Conservation (phyloP, 768 basidiomycete genomes). For the Russula vinacea region DNA sequence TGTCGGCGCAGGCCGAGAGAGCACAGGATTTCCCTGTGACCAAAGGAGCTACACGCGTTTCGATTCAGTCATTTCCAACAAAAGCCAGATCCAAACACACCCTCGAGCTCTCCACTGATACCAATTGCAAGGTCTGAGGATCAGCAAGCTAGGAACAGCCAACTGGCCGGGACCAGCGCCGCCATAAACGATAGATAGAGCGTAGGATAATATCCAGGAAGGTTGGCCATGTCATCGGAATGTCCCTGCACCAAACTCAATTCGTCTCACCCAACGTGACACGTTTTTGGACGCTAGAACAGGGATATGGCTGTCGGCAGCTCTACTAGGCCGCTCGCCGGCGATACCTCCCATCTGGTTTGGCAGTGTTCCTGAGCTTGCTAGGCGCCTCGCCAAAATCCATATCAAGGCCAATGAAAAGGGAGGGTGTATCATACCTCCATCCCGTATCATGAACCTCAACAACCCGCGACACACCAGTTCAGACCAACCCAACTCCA, state of each 20-base stretch:
- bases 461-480: constrained; percentile 29
- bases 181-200: constrained; percentile 19
- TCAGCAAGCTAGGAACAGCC: constrained; percentile 11
- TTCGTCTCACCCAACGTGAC: constrained; percentile 28
- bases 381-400: constrained; percentile 29
- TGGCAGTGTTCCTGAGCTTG: constrained; percentile 27
- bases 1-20: constrained; percentile 24
- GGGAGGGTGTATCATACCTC: constrained; percentile 13
- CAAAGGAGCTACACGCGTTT: constrained; percentile 24
- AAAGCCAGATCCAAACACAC: constrained; percentile 19
- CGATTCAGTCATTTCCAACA: constrained; percentile 16
- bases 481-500: constrained; percentile 19
- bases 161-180: constrained; percentile 12
- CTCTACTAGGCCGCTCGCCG: constrained; percentile 27
- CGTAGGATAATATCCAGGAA: constrained; percentile 13
- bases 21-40: constrained; percentile 8
- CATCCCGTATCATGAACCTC: constrained; percentile 27
- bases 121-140: background rate
- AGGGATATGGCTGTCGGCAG: constrained; percentile 24
- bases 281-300: constrained; percentile 17
- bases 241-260: constrained; percentile 28
- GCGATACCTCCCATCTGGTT: constrained; percentile 24
- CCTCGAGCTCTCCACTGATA: constrained; percentile 5
- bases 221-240: constrained; percentile 24
- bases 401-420: constrained; percentile 29